phyloP scores from a whole-genome alignment of 2,329 filamentous ascomycete species.

The Verticillium nubilum region DNA sequence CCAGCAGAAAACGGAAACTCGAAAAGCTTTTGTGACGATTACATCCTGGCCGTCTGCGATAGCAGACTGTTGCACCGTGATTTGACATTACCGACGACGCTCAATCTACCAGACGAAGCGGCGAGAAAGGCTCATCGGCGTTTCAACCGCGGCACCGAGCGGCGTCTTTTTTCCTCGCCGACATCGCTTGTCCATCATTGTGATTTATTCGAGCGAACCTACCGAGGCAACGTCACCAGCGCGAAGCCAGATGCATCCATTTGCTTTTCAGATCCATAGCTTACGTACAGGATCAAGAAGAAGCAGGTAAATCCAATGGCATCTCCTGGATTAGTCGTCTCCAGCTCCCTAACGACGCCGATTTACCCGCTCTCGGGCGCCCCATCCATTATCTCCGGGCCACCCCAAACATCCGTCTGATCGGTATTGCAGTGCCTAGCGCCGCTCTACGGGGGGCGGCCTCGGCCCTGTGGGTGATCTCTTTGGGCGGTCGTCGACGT shows the following conservation, averaged over 20 bases:
- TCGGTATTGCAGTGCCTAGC: not conserved
- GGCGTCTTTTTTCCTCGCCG: not conserved
- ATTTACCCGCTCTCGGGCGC: not conserved
- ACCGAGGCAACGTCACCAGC: not conserved
- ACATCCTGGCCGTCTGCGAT: not conserved
- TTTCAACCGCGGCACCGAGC: not conserved
- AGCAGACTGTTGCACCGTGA: not conserved
- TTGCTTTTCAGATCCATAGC: not conserved
- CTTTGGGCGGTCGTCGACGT: not conserved
- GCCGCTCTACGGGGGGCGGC: not conserved
- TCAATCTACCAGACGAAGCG: not conserved
- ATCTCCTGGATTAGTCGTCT: not conserved
- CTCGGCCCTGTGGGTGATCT: not conserved
- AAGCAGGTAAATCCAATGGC: not conserved
- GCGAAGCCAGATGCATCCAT: not conserved
- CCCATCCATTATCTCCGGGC: not conserved
- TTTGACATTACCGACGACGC: not conserved
- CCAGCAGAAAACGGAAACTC: not conserved
- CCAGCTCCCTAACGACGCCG: not conserved
- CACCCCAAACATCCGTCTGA: not conserved
- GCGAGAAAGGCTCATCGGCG: not conserved
- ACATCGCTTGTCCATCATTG: not conserved
- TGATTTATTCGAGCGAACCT: not conserved
- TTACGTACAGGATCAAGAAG: not conserved
- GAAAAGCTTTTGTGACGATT: not conserved